These are phyloP conservation scores for Polyporus tsugae DNA, from an alignment of 1,284 basidiomycete species.

Conservation along the genomic window DNA sequence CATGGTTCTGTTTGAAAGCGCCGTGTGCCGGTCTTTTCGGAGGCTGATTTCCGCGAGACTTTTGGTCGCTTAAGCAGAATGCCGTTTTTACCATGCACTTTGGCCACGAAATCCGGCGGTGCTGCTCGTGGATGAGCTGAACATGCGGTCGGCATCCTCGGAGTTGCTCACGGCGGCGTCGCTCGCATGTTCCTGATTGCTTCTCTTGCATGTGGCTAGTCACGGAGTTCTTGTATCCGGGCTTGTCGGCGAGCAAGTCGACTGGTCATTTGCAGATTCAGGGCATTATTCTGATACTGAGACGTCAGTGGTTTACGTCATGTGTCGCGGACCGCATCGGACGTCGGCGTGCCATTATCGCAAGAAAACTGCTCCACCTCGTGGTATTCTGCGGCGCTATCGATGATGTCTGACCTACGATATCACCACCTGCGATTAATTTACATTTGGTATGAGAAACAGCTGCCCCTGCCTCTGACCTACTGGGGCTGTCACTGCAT, in stretches of 20 bases:
- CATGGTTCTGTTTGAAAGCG: neutral
- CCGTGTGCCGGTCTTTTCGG: neutral
- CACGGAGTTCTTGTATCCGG: neutral
- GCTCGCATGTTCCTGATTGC: slow-evolving; percentile 4
- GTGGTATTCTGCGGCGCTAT: neutral
- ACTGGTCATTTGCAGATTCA: neutral
- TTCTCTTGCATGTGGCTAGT: slow-evolving; percentile 9
- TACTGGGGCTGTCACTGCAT: too few relatives aligned
- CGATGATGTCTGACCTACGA: neutral
- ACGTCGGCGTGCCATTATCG: neutral
- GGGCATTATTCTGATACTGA: neutral
- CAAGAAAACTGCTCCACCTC: neutral
- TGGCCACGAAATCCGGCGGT: neutral
- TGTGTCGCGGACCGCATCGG: neutral
- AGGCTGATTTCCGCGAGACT: neutral
- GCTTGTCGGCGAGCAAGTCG: neutral
- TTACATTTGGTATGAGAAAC: too few relatives aligned
- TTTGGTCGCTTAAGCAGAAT: neutral
- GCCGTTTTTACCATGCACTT: neutral
- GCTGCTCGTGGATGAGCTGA: neutral
- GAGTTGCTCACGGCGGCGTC: neutral
- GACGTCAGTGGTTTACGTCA: neutral
- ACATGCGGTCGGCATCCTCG: neutral
- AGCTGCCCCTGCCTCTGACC: too few relatives aligned
- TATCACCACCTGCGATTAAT: too few relatives aligned